Evolutionary conservation across 139 green algal genomes (phyloP), one percentile per base, ranked within the genome.

Genomic region (Chlamydomonas sp.): DNA sequence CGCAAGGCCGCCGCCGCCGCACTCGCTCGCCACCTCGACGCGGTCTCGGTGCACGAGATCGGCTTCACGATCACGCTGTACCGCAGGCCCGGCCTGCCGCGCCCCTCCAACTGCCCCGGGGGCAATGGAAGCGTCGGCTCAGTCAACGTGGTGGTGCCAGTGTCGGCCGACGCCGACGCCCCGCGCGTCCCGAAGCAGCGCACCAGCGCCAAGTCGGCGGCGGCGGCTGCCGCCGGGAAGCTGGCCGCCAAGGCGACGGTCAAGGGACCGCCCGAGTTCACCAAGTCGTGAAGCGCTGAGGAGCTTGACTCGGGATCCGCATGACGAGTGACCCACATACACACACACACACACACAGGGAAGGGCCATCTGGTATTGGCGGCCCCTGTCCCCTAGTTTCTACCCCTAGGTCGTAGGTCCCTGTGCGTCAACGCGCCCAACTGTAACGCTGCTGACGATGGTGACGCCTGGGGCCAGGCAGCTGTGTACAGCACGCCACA

Each of bases 31-130:
- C 71, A 81, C 34, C 65, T 86, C 0, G 81, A 86, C 61, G 59
- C 47, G 38, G 54, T 67, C 0, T 71, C 63, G 3, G 81, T 86
- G 16, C 69, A 79, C n/a, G 69, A 80, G 38, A 73, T 85, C 10
- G 80, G 80, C 0, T 86, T 81, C 76, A 83, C 76, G 5, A 59
- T 81, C 30, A 83, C 80, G 6, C 54, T 86, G 13, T 81, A 86
- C 65, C 71, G 80, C 3, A 30, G 76, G 28, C 29, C 31, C 31
- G 76, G 80, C 0, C 43, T 86, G 5, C 74, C 76, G 8, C 64
- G 76, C 16, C 80, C 74, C 0, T 76, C 72, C 47, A 81, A 81
- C 73, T 70, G 64, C 58, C 20, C 30, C 30, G 3, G 48, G 47
- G 35, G 20, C 70, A 37, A 1, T 4, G 28, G 33, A 47, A 58